phyloP scores from a whole-genome alignment of 148 eudicot species.

The Fagopyrum tataricum region DNA sequence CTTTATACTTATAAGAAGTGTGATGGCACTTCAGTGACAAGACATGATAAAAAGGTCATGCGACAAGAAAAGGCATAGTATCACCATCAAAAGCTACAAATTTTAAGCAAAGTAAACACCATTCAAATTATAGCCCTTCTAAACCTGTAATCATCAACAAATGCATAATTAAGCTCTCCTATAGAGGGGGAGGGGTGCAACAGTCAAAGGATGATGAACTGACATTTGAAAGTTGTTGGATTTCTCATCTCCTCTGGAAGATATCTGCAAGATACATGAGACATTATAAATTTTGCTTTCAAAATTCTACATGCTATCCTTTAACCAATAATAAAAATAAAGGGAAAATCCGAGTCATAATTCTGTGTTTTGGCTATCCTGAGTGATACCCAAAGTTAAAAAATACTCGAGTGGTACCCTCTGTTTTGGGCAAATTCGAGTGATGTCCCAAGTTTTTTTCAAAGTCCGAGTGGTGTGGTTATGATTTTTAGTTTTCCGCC shows the following conservation, averaged over 20 bases:
- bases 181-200: neutral
- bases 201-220: slow-evolving; percentile 30
- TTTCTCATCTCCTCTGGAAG: slow-evolving; percentile 98
- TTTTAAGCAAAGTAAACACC: neutral
- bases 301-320: slow-evolving; percentile 5
- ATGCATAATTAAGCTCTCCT: neutral
- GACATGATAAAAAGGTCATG: slow-evolving; percentile 8
- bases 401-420: too few relatives aligned
- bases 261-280: slow-evolving; percentile 45
- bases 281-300: slow-evolving; percentile 6
- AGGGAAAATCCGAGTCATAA: neutral
- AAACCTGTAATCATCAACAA: neutral
- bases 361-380: too few relatives aligned
- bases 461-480: too few relatives aligned
- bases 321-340: neutral
- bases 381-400: too few relatives aligned
- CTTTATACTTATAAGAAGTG: too few relatives aligned
- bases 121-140: neutral
- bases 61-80: neutral
- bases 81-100: neutral
- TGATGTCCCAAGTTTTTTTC: too few relatives aligned
- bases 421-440: too few relatives aligned
- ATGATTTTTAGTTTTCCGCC: too few relatives aligned
- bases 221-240: slow-evolving; percentile 88
- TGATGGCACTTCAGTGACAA: neutral